Evolutionary conservation across 2,329 filamentous ascomycete species (phyloP).

Genomic region (Moelleriella libera): DNA sequence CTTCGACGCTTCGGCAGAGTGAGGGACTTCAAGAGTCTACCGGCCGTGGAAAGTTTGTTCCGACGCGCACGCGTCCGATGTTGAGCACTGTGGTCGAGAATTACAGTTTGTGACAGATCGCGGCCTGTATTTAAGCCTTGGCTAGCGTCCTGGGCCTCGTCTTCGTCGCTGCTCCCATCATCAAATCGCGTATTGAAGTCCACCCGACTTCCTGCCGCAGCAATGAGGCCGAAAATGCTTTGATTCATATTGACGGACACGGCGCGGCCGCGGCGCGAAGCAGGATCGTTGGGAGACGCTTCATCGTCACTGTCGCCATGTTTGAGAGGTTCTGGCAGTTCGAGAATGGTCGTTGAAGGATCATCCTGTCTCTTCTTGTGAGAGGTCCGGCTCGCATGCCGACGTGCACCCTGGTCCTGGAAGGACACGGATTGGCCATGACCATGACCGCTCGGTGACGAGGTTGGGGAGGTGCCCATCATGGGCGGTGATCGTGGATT

Average conservation of each 20-base stretch:
- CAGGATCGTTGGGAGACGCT: slow-evolving; percentile 24
- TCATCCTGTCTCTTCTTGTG: slow-evolving; percentile 28
- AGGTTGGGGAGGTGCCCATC: slow-evolving; percentile 2
- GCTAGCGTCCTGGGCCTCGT: slow-evolving; percentile 37
- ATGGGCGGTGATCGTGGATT: neutral
- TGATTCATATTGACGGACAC: slow-evolving; percentile 73
- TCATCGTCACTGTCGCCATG: slow-evolving; percentile 35
- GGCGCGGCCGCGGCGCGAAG: slow-evolving; percentile 27
- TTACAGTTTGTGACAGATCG: slow-evolving; percentile 25
- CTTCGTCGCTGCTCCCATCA: slow-evolving; percentile 67
- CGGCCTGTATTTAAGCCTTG: slow-evolving; percentile 30
- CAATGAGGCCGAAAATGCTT: slow-evolving; percentile 85
- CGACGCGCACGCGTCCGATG: slow-evolving; percentile 28
- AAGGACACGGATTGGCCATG: neutral
- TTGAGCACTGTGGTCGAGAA: slow-evolving; percentile 19
- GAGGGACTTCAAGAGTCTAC: slow-evolving; percentile 51
- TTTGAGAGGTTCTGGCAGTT: slow-evolving; percentile 39
- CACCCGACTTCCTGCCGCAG: slow-evolving; percentile 68
- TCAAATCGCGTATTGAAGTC: slow-evolving; percentile 76
- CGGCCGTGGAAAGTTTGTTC: slow-evolving; percentile 44
- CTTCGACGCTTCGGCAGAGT: slow-evolving; percentile 31
- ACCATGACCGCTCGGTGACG: slow-evolving; percentile 1
- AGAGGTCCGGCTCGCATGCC: slow-evolving; percentile 26
- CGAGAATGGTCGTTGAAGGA: slow-evolving; percentile 17
- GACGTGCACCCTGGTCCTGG: slow-evolving; percentile 12